These are phyloP conservation scores for Monosporascus ibericus DNA, from an alignment of 2,329 filamentous ascomycete genomes.

Conservation along the genomic window DNA sequence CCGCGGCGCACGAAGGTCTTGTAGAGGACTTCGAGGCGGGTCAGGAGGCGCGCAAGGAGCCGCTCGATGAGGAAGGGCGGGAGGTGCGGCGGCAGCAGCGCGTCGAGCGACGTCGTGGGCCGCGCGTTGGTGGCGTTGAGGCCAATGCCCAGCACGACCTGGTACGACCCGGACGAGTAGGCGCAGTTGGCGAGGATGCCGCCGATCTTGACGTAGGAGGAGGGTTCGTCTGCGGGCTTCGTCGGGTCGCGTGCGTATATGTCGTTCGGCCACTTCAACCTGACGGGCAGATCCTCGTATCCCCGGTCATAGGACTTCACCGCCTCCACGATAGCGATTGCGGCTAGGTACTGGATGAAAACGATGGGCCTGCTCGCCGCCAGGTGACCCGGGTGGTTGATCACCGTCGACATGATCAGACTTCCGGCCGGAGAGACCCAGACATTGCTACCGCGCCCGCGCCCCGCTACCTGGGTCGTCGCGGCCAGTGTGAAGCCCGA, in stretches of 20 bases:
- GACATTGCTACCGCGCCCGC: constrained; percentile 85
- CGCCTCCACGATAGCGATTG: constrained; percentile 78
- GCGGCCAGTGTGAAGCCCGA: constrained; percentile 84
- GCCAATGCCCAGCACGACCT: constrained; percentile 79
- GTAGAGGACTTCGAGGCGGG: constrained; percentile 73
- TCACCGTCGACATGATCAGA: constrained; percentile 80
- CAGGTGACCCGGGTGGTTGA: constrained; percentile 74
- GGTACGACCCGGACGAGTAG: constrained; percentile 71
- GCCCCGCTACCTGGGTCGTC: constrained; percentile 79
- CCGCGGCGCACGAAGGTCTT: constrained; percentile 66
- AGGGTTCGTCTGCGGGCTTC: constrained; percentile 11
- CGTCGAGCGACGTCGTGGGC: constrained; percentile 82
- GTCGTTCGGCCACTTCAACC: constrained; percentile 97
- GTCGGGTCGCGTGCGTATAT: constrained; percentile 70
- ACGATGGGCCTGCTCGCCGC: constrained; percentile 72
- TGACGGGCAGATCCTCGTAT: constrained; percentile 71
- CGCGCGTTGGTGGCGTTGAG: constrained; percentile 78
- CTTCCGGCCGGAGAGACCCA: constrained; percentile 88
- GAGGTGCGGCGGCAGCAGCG: constrained; percentile 51
- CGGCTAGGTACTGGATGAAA: constrained; percentile 89
- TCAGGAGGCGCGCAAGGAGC: constrained; percentile 74
- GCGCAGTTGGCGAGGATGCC: constrained; percentile 88
- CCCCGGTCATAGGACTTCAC: constrained; percentile 73
- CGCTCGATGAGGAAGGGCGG: constrained; percentile 66
- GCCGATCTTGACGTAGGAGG: constrained; percentile 77